Evolutionary conservation across 2,329 filamentous ascomycete genomes (phyloP), one percentile per base, ranked within the genome.

Genomic region (Clarireedia hainanense): DNA sequence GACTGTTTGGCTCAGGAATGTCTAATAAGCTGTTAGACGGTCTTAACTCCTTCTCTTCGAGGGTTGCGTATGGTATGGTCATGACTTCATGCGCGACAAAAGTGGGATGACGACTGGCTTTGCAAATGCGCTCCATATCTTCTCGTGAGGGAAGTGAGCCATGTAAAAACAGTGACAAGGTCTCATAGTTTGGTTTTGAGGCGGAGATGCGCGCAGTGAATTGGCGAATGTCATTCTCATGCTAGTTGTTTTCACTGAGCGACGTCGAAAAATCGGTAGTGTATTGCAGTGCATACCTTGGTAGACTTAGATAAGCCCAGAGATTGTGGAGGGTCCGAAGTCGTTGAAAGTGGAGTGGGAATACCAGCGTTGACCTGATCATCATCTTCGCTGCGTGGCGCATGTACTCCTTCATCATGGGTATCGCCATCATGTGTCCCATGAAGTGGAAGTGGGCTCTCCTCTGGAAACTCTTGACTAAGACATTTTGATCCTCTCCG

Each of bases 401-500:
- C 42, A 60, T 60, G 24, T 62, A 56, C 9, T 60, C 55, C 10
- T 62, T 58, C 20, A 20, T 30, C 27, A 36, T 17, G 5, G 12
- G 46, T 47, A 14, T 5, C 30, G 23, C 5, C 23, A 30, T 30
- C 64, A 50, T 62, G 66, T n/a, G 57, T 46, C 2, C 57, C 59
- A 9, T 67, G 61, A 46, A 67, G 67, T 2, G 62, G 50, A n/a
- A 67, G 54, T 5, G 67, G 50, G 45, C 58, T 55, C 34, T 68
- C 64, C 48, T 67, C 65, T 26, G 65, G 66, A 45, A 63, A 67
- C 51, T 68, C 66, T 37, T 68, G 66, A 48, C 63, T 64, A 20
- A 68, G 52, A 48, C 65, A 68, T 46, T 60, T 60, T n/a, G 63
- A 64, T 9, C 64, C 66, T 52, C 78, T 73, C 5, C 72, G 65